These are phyloP conservation scores for Penicillium sp. DNA, from an alignment of 2,329 filamentous ascomycete genomes.

Conservation along the genomic window DNA sequence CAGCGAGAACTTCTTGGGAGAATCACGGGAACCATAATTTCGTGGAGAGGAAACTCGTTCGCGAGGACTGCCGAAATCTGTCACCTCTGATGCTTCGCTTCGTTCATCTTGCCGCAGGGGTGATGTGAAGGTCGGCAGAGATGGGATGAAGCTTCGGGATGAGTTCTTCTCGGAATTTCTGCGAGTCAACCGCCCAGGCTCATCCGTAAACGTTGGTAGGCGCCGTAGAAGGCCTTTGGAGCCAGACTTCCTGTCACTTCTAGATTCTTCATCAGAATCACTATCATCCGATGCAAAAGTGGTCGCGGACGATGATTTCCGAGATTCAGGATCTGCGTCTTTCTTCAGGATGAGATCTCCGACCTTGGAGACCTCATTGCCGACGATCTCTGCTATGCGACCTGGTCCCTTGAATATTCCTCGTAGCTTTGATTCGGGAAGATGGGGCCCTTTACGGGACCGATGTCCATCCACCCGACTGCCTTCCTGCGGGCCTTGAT, in stretches of 20 bases:
- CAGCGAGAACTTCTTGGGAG: slow-evolving; percentile 10
- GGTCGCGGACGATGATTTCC: slow-evolving; percentile 45
- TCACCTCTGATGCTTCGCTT: slow-evolving; percentile 26
- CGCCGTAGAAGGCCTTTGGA: slow-evolving; percentile 31
- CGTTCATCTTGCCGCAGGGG: slow-evolving; percentile 43
- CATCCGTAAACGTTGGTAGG: slow-evolving; percentile 37
- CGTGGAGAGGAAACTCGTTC: slow-evolving; percentile 11
- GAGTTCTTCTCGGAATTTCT: slow-evolving; percentile 34
- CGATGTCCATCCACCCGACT: slow-evolving; percentile 28
- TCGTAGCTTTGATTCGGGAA: slow-evolving; percentile 60
- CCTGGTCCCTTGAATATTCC: slow-evolving; percentile 72
- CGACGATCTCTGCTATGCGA: slow-evolving; percentile 70
- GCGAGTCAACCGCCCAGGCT: slow-evolving; percentile 31
- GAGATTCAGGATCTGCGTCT: slow-evolving; percentile 48
- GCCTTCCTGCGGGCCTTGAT: slow-evolving; percentile 18
- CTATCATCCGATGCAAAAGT: slow-evolving; percentile 48
- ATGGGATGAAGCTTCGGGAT: slow-evolving; percentile 43
- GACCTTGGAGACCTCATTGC: slow-evolving; percentile 61
- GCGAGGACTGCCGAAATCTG: slow-evolving; percentile 17
- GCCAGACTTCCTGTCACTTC: slow-evolving; percentile 30
- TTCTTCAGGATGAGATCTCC: slow-evolving; percentile 61
- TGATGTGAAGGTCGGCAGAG: slow-evolving; percentile 54
- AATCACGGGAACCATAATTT: slow-evolving; percentile 11
- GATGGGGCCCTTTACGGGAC: slow-evolving; percentile 27
- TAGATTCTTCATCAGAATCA: slow-evolving; percentile 47